Evolutionary conservation across 805 yeast species (phyloP).

Genomic region (Starmerella gropengiesseri): DNA sequence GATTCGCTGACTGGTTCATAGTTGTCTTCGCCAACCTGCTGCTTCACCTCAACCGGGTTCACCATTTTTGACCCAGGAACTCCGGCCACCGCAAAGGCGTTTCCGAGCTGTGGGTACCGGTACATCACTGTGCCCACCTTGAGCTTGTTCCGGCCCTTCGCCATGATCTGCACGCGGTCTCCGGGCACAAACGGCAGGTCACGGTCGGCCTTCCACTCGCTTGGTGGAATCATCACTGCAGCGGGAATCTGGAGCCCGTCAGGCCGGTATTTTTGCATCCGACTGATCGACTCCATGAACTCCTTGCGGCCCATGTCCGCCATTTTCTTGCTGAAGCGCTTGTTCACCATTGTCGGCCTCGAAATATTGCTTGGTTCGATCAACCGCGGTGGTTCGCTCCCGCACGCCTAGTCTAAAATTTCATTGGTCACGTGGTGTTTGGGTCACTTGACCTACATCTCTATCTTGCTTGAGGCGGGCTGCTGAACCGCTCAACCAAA

Average conservation of each 20-base stretch:
- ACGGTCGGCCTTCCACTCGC: conserved; percentile 16
- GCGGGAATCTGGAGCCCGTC: conserved; percentile 20
- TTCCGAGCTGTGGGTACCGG: conserved; percentile 44
- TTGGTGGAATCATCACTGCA: conserved; percentile 19
- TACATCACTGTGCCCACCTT: conserved; percentile 51
- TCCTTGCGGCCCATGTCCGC: conserved; percentile 23
- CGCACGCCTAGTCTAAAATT: too few relatives aligned
- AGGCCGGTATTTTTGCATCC: conserved; percentile 20
- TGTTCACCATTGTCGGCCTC: conserved; percentile 18
- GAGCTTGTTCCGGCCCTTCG: conserved; percentile 57
- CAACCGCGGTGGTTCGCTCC: too few relatives aligned
- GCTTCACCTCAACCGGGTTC: conserved; percentile 67
- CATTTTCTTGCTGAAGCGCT: conserved; percentile 17
- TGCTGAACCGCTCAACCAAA: too few relatives aligned
- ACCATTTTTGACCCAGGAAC: conserved; percentile 56
- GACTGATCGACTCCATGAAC: conserved; percentile 19
- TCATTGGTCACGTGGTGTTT: too few relatives aligned
- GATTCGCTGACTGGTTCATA: conserved; percentile 57
- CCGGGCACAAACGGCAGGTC: conserved; percentile 25
- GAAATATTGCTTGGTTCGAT: too few relatives aligned
- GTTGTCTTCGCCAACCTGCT: conserved; percentile 38
- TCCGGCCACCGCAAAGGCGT: conserved; percentile 54
- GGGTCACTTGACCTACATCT: too few relatives aligned
- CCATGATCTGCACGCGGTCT: conserved; percentile 24
- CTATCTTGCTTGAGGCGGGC: too few relatives aligned